Conservation (phyloP, 345 rosid species). For the Schrenkiella parvula region DNA sequence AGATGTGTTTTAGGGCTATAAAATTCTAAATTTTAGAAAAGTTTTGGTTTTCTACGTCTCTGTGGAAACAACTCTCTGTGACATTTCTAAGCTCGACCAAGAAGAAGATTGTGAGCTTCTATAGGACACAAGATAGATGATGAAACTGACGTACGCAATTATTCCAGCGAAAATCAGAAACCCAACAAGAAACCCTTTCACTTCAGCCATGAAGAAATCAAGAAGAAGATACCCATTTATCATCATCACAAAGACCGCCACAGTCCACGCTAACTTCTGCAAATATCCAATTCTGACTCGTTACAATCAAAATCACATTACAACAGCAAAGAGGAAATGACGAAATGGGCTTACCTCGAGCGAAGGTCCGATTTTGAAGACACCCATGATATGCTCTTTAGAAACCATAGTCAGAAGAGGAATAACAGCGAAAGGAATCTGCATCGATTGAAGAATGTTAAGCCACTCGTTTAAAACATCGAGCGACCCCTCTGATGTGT, state of each 20-base stretch:
- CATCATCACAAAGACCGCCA: constrained; percentile 73
- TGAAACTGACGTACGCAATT: constrained; percentile 57
- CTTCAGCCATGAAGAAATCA: constrained; percentile 67
- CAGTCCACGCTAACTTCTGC: constrained; percentile 83
- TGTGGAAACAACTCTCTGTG: constrained; percentile 40
- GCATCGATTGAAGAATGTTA: constrained; percentile 89
- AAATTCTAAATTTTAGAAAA: neutral
- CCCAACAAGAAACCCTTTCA: constrained; percentile 50
- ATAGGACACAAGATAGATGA: constrained; percentile 54
- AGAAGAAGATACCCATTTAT: constrained; percentile 80
- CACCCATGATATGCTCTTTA: constrained; percentile 81
- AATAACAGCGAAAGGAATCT: constrained; percentile 87
- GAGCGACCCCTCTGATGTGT: constrained; percentile 68
- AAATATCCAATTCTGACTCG: constrained; percentile 3
- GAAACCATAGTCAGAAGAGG: constrained; percentile 90
- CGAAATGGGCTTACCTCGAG: constrained; percentile 49
- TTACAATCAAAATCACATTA: neutral
- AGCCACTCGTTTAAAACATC: constrained; percentile 90
- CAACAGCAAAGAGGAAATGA: neutral
- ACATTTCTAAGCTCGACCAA: constrained; percentile 44
- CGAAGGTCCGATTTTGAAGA: constrained; percentile 63
- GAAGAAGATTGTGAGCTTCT: constrained; percentile 42
- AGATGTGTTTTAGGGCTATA: neutral
- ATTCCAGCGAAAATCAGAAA: constrained; percentile 43
- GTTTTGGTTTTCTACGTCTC: constrained; percentile 6